These are phyloP conservation scores for Rhizoclosmatium sp. DNA, from an alignment of 192 early-diverging fungal species.

Conservation along the genomic window DNA sequence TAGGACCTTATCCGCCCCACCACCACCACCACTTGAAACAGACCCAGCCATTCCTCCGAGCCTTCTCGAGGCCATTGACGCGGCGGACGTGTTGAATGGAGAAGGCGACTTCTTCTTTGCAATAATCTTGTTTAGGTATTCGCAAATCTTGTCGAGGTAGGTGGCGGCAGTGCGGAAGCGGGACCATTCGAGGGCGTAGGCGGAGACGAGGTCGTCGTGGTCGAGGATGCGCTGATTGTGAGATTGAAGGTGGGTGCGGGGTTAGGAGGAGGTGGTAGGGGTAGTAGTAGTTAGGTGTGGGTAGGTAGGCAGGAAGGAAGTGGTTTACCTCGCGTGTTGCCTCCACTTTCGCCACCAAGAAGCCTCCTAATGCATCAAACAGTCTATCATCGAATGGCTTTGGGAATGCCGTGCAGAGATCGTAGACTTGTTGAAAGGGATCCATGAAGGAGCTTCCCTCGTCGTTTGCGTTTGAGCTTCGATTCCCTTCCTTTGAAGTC, in stretches of 20 bases:
- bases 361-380: slow-evolving; percentile 71
- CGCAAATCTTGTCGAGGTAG: slow-evolving; percentile 68
- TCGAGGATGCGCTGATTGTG: slow-evolving; percentile 61
- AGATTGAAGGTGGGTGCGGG: neutral
- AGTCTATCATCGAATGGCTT: slow-evolving; percentile 72
- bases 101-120: slow-evolving; percentile 40
- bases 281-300: neutral
- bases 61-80: neutral
- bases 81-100: neutral
- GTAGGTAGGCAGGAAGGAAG: no score
- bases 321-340: slow-evolving; percentile 44
- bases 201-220: slow-evolving; percentile 72
- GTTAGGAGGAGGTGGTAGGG: neutral
- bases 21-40: neutral
- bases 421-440: slow-evolving; percentile 84
- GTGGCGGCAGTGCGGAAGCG: slow-evolving; percentile 67
- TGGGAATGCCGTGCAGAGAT: slow-evolving; percentile 80
- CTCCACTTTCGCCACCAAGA: slow-evolving; percentile 66
- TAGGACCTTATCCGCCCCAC: neutral
- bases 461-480: slow-evolving; percentile 4
- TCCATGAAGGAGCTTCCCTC: slow-evolving; percentile 67
- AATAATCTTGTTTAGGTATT: slow-evolving; percentile 74
- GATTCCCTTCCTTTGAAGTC: neutral
- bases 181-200: slow-evolving; percentile 74
- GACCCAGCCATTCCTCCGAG: neutral